Conservation (phyloP, 257 asterid genomes). For the Petunia secreta region DNA sequence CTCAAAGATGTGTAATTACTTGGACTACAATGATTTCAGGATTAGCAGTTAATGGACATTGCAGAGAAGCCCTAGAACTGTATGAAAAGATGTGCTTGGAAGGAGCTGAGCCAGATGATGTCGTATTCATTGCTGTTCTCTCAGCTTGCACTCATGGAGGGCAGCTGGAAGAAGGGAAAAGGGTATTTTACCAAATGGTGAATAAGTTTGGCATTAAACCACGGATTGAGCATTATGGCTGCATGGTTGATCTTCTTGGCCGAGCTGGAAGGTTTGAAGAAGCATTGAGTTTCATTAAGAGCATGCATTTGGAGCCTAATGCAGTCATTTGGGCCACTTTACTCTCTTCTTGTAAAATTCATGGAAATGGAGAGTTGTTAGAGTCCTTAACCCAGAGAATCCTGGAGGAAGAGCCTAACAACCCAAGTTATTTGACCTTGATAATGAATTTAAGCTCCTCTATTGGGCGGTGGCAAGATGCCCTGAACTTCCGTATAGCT, state of each 20-base stretch:
- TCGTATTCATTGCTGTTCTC: constrained; percentile 52
- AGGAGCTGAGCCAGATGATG: constrained; percentile 52
- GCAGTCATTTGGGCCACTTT: constrained; percentile 58
- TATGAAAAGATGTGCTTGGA: constrained; percentile 41
- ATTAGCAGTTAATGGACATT: constrained; percentile 48
- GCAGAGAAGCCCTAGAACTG: constrained; percentile 45
- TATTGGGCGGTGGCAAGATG: constrained; percentile 46
- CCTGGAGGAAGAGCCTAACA: constrained; percentile 49
- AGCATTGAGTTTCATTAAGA: constrained; percentile 43
- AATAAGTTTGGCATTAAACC: constrained; percentile 43
- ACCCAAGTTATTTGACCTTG: constrained; percentile 48
- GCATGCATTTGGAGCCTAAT: constrained; percentile 57
- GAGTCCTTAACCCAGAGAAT: constrained; percentile 43
- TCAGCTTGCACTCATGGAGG: constrained; percentile 62
- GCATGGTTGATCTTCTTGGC: constrained; percentile 62
- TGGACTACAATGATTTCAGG: constrained; percentile 62
- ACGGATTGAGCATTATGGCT: constrained; percentile 57
- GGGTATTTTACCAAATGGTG: constrained; percentile 48
- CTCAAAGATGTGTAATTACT: constrained; percentile 47
- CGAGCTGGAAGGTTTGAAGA: constrained; percentile 54
- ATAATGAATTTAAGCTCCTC: constrained; percentile 47
- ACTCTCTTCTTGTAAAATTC: constrained; percentile 53
- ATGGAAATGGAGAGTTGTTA: constrained; percentile 37
- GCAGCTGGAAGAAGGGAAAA: constrained; percentile 48
- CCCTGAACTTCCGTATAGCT: constrained; percentile 37